Base-by-base conservation (phyloP, 306 rosid species). In the Prinsepia uniflora region DNA sequence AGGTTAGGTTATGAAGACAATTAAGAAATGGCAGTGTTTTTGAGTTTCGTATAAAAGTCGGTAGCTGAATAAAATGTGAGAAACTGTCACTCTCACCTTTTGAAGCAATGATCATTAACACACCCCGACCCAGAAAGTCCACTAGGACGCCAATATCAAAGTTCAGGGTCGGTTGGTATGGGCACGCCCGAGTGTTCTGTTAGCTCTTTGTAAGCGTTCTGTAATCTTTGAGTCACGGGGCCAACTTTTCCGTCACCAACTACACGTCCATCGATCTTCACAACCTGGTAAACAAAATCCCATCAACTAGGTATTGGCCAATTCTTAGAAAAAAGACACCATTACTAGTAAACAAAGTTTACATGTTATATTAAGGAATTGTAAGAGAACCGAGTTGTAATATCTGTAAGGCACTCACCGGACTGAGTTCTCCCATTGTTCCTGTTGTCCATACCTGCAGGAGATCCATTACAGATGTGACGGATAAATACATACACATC, bases 371-470 rank as follows among this genome's bases (percentile, higher is more conserved):
- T 43, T 6, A 17, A 14, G 5, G 54, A 49, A 4, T 49, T 49
- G 14, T 17, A 49, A 49, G 15, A 5, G 19, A 52, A 52, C 22
- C 22, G 34, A 67, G 60, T 43, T 58, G 58, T 52, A 74, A 44
- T 48, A 5, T 53, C 11, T 58, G 13, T 6, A 75, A 66, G 49
- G 66, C 40, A 79, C 96, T 79, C 78, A 88, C 97, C 6, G 97
- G 97, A 75, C 87, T 88, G 76, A 91, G 87, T 76, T 91, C 97
- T 77, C 96, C 96, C 97, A 86, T 91, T 54, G 97, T 86, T 76
- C 96, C 97, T 5, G 97, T 82, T 6, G 92, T 91, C 97, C 97
- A 91, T 45, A 91, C 84, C 97, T 91, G 90, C 83, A 75, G 44
- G 11, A 7, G 12, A 43, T 41, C 42, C 63, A 69, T 19, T 20